A percentile compares a stretch with the other conserved stretches of the same genome.
These are phyloP conservation scores for Mantamonas sphyraenae DNA, from an alignment of 78 protist species.

Conservation along the genomic window DNA sequence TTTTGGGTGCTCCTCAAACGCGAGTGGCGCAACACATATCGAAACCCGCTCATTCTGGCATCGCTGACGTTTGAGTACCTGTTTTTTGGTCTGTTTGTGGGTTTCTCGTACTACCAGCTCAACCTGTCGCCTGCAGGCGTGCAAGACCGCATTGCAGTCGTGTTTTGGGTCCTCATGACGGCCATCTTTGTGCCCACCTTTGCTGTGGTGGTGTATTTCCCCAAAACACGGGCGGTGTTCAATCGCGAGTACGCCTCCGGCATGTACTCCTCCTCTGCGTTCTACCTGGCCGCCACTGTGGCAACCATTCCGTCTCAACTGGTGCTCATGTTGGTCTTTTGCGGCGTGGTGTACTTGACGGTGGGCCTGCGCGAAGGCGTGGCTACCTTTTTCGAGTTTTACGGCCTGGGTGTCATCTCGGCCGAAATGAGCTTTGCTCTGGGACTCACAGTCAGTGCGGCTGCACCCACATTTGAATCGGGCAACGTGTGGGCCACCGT, in stretches of 20 bases:
- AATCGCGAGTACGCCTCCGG: not conserved
- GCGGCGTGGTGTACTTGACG: not conserved
- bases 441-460: not conserved
- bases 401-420: not conserved
- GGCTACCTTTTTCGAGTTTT: not conserved
- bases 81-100: not conserved
- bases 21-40: not conserved
- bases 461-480: not conserved
- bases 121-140: not conserved
- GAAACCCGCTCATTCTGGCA: not conserved
- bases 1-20: not conserved
- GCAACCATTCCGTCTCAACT: not conserved
- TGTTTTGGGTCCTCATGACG: not conserved
- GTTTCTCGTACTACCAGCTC: not conserved
- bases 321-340: not conserved
- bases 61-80: not conserved
- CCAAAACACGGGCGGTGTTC: not conserved
- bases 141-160: not conserved
- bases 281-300: not conserved
- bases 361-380: not conserved
- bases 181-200: not conserved
- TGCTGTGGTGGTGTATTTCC: not conserved
- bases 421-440: not conserved
- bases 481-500: not conserved
- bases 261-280: not conserved